Conservation (phyloP, 2,329 filamentous ascomycete genomes). For the Chrysoporthe cubensis region DNA sequence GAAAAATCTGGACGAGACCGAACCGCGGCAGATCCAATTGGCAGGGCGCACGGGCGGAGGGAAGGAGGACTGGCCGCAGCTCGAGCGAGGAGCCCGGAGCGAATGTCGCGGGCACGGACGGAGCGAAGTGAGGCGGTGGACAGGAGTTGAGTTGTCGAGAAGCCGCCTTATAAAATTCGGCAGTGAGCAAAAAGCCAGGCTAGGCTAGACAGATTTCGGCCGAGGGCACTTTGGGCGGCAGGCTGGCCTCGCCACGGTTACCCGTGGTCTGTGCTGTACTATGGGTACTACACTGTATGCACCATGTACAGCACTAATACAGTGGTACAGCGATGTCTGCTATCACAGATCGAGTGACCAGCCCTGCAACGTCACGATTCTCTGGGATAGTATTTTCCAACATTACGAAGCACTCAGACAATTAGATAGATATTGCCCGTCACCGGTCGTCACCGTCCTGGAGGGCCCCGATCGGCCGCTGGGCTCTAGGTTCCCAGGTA, state of each 20-base stretch:
- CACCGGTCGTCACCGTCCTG: no score
- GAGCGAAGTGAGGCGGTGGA: conserved; percentile 1
- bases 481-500: not conserved
- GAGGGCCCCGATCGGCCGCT: not conserved
- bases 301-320: no score
- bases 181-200: conserved; percentile 1
- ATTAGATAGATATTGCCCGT: not conserved
- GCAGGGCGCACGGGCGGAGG: not conserved
- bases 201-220: conserved; percentile 33
- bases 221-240: not conserved
- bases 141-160: conserved; percentile 2
- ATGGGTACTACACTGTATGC: no score
- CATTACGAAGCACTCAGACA: not conserved
- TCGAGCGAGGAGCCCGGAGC: conserved; percentile 18
- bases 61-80: conserved; percentile 16
- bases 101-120: conserved; percentile 21
- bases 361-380: no score
- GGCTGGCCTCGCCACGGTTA: conserved; percentile 10
- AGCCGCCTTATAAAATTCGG: conserved; percentile 24
- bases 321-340: no score
- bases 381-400: no score
- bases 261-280: not conserved
- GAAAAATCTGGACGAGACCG: not conserved
- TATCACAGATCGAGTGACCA: no score
- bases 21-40: conserved; percentile 11